These are phyloP conservation scores for Craterostigma plantagineum DNA, from an alignment of 257 asterid species.

Conservation along the genomic window DNA sequence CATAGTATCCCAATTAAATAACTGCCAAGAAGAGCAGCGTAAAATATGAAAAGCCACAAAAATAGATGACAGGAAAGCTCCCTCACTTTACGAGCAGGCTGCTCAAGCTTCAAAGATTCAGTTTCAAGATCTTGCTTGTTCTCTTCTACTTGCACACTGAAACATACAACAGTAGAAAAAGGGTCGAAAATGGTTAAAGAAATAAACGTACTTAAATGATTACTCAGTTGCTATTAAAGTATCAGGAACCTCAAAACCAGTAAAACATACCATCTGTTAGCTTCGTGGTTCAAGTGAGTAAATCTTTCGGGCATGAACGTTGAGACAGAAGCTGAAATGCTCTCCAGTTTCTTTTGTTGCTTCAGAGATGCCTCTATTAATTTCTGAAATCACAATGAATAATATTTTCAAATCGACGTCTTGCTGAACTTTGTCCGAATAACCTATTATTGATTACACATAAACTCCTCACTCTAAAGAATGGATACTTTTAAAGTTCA, in stretches of 20 bases:
- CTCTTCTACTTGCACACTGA: constrained; percentile 28
- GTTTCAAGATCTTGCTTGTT: constrained; percentile 17
- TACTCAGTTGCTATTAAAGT: background rate
- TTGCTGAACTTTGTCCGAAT: background rate
- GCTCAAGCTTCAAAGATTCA: constrained; percentile 38
- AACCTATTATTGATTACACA: no score
- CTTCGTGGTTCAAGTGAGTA: constrained; percentile 18
- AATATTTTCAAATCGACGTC: background rate
- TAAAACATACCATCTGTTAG: constrained; percentile 14
- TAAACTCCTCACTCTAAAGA: no score
- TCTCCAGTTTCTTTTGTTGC: constrained; percentile 64
- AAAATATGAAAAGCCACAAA: background rate
- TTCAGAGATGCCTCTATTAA: constrained; percentile 57
- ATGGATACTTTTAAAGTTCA: no score
- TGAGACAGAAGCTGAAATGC: constrained; percentile 52
- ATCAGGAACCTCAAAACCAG: background rate
- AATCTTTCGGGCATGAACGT: constrained; percentile 32
- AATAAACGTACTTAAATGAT: background rate
- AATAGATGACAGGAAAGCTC: background rate
- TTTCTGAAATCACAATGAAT: constrained; percentile 29
- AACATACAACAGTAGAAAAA: constrained; percentile 5
- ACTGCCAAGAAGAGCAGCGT: background rate
- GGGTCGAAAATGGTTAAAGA: background rate
- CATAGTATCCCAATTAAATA: background rate
- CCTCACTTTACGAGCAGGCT: constrained; percentile 64